A percentile compares a stretch with the other conserved stretches of the same genome.
Conservation (phyloP, 495 filamentous ascomycete species). For the Lophiotrema nucula region DNA sequence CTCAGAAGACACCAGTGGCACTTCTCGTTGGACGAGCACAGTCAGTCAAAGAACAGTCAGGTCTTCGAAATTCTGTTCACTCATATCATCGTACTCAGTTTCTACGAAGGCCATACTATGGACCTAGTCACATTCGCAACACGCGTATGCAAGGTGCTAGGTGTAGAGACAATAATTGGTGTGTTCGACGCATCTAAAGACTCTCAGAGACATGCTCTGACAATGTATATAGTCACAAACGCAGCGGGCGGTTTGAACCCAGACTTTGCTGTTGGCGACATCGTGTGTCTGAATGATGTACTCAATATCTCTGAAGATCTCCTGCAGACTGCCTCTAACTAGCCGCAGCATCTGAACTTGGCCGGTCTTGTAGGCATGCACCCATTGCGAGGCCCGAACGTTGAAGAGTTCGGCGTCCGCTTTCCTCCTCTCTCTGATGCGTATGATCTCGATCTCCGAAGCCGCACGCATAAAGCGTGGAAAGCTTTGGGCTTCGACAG, state of each 20-base stretch:
- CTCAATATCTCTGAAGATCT: slow-evolving; percentile 12
- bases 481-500: slow-evolving; percentile 46
- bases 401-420: slow-evolving; percentile 64
- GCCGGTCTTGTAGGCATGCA: slow-evolving; percentile 68
- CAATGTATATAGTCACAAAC: slow-evolving; percentile 60
- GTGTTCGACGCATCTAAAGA: slow-evolving; percentile 11
- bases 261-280: slow-evolving; percentile 68
- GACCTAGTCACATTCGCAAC: slow-evolving; percentile 67
- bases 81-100: slow-evolving; percentile 48
- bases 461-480: slow-evolving; percentile 62
- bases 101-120: slow-evolving; percentile 74
- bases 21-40: slow-evolving; percentile 74
- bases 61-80: background rate
- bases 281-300: slow-evolving; percentile 71
- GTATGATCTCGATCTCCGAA: slow-evolving; percentile 68
- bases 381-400: slow-evolving; percentile 71
- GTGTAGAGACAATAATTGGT: slow-evolving; percentile 64
- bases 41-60: slow-evolving; percentile 48
- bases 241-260: slow-evolving; percentile 72
- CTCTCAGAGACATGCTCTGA: slow-evolving; percentile 7
- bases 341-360: slow-evolving; percentile 61
- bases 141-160: slow-evolving; percentile 67
- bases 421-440: slow-evolving; percentile 75
- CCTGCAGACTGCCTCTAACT: background rate
- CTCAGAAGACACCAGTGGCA: slow-evolving; percentile 56